A percentile compares a stretch with the other conserved stretches of the same genome.
Evolutionary conservation across 306 rosid species (phyloP).

Genomic region (Quercus ilex): DNA sequence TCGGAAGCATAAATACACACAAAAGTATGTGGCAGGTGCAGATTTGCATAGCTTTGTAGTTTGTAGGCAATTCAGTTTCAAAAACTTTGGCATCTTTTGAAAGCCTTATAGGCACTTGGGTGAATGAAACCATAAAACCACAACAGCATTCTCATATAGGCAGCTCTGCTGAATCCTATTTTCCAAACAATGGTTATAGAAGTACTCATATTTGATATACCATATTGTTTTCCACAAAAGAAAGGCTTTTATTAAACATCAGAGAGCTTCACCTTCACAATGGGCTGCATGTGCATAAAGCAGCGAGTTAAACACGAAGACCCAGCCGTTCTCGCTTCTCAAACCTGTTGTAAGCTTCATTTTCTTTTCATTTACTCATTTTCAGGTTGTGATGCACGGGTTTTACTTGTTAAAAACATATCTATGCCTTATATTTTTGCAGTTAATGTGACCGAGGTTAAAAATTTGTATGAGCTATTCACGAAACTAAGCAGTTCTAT

Average conservation of each 20-base stretch:
- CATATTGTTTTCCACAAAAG: not conserved
- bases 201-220: not conserved
- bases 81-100: not conserved
- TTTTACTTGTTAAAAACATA: not conserved
- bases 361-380: not conserved
- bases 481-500: constrained; percentile 50
- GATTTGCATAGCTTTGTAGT: not conserved
- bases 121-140: not conserved
- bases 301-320: constrained; percentile 28
- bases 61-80: not conserved
- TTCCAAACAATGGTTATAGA: not conserved
- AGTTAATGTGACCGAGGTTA: constrained; percentile 40
- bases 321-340: constrained; percentile 40
- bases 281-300: constrained; percentile 38
- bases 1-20: not conserved
- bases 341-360: constrained; percentile 45
- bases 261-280: not conserved
- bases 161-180: not conserved
- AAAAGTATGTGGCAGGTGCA: not conserved
- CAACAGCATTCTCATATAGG: not conserved
- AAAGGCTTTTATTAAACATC: not conserved
- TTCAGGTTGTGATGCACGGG: not conserved
- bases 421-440: constrained; percentile 1
- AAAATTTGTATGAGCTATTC: constrained; percentile 49
- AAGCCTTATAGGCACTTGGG: not conserved